A percentile compares a stretch with the other conserved stretches of the same genome.
phyloP scores from a whole-genome alignment of 768 basidiomycete species.

The Leccinum variicolor region DNA sequence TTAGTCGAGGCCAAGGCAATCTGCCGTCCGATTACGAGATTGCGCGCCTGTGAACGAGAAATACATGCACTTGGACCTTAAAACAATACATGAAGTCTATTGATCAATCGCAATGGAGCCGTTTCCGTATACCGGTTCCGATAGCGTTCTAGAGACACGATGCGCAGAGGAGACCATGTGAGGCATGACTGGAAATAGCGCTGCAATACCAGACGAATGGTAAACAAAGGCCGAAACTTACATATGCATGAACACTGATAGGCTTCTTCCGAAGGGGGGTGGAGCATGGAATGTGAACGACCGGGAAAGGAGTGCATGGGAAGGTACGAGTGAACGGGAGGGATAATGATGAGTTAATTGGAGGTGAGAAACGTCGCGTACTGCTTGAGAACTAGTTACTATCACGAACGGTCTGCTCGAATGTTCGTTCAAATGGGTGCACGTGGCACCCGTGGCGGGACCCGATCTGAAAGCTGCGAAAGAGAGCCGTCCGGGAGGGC shows the following conservation, averaged over 20 bases:
- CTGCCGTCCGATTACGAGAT: not conserved
- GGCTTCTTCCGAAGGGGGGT: conserved; percentile 2
- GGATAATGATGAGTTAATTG: not conserved
- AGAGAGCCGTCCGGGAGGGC: not conserved
- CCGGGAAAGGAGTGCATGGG: conserved; percentile 7
- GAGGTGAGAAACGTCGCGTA: conserved; percentile 12
- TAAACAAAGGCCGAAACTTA: conserved; percentile 5
- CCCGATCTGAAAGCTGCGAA: not conserved
- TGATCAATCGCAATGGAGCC: not conserved
- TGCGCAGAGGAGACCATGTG: conserved; percentile 5
- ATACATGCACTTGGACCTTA: not conserved
- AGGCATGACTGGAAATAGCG: conserved; percentile 11
- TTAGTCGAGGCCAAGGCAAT: not conserved
- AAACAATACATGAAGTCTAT: not conserved
- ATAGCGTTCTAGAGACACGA: conserved; percentile 2
- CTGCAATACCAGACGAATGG: not conserved
- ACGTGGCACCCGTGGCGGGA: not conserved
- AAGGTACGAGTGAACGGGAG: conserved; percentile 1
- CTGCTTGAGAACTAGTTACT: conserved; percentile 12
- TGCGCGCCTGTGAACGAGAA: not conserved
- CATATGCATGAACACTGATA: conserved; percentile 17
- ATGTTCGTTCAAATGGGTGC: not conserved
- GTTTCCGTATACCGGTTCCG: conserved; percentile 5
- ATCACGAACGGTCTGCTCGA: not conserved
- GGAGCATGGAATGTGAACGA: not conserved